Evolutionary conservation across 352 stramenopile species (phyloP), one percentile per base, ranked within the genome.

Genomic region (Salisapilia sapeloensis): DNA sequence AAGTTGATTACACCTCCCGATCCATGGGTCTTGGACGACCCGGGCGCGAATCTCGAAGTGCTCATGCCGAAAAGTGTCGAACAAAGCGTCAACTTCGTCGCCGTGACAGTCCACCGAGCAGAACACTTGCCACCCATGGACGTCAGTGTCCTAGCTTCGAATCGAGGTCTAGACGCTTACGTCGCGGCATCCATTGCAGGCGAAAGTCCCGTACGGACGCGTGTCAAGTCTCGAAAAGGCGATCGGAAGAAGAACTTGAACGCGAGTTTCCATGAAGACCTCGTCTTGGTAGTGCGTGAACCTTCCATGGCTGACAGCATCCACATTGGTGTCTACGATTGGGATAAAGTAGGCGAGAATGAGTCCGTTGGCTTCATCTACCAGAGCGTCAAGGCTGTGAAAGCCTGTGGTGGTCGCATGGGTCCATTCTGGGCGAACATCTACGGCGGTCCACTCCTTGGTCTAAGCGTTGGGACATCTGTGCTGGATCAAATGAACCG

Each of bases 401-500:
- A 82, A 42, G 61, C 52, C 3, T 58, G 80, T 45, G 50, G 52
- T 13, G 60, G 53, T 15, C 66, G 57, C 29, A 51, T 82, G 2
- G 44, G 48, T 6, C 65, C 67, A 0, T 70, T 78, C 40, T 87
- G 71, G 71, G 44, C 60, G 31, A 87, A 82, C 23, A 57, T 87
- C n/a, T 87, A 87, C 37, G 71, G 71, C 10, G 62, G 67, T 1
- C 71, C 71, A 4, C 16, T 87, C 20, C 46, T 51, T 19, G 37
- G 64, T 4, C 79, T 74, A 44, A 54, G 58, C 17, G 55, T 78
- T 11, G 55, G 62, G 39, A 59, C 53, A 27, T 54, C 46, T 4
- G 56, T 76, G 29, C 72, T 81, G 40, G 75, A 76, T 19, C 64
- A 82, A 33, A 93, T 93, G 81, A 92, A 92, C 42, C 70, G 50